Conservation (phyloP, 768 basidiomycete genomes). For the Lentinus tigrinus region DNA sequence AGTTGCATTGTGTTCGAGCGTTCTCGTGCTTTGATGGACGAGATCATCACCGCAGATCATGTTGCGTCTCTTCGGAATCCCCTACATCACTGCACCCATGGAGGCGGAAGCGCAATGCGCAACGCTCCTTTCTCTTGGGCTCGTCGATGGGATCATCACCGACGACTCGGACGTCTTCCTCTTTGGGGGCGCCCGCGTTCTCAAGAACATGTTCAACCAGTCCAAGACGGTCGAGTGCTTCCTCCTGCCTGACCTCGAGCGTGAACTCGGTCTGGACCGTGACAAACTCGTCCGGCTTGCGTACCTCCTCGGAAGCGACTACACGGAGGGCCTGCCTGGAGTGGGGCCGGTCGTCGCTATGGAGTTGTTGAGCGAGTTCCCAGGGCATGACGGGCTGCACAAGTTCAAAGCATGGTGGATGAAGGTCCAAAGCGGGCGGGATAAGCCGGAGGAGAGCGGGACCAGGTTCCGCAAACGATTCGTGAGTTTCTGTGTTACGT, state of each 20-base stretch:
- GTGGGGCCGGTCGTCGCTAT: slow-evolving; percentile 96
- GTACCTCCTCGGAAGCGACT: slow-evolving; percentile 95
- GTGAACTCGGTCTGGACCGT: slow-evolving; percentile 85
- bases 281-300: slow-evolving; percentile 87
- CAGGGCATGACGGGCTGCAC: slow-evolving; percentile 78
- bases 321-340: slow-evolving; percentile 88
- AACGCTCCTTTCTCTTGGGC: slow-evolving; percentile 75
- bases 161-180: slow-evolving; percentile 99
- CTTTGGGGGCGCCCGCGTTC: slow-evolving; percentile 93
- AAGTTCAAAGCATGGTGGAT: slow-evolving; percentile 94
- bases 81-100: slow-evolving; percentile 98
- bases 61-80: slow-evolving; percentile 92
- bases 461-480: slow-evolving; percentile 83
- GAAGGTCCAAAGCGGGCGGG: slow-evolving; percentile 88
- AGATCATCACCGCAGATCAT: slow-evolving; percentile 55
- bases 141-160: slow-evolving; percentile 97
- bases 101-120: slow-evolving; percentile 99
- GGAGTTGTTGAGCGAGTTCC: slow-evolving; percentile 93
- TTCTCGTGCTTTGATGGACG: neutral
- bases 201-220: slow-evolving; percentile 99
- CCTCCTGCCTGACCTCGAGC: slow-evolving; percentile 73
- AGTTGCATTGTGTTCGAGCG: slow-evolving; percentile 1
- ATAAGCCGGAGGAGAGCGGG: slow-evolving; percentile 67
- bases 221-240: slow-evolving; percentile 99
- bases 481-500: slow-evolving; percentile 48